Base-by-base conservation (phyloP, 345 rosid species). In the Physaria fendleri region DNA sequence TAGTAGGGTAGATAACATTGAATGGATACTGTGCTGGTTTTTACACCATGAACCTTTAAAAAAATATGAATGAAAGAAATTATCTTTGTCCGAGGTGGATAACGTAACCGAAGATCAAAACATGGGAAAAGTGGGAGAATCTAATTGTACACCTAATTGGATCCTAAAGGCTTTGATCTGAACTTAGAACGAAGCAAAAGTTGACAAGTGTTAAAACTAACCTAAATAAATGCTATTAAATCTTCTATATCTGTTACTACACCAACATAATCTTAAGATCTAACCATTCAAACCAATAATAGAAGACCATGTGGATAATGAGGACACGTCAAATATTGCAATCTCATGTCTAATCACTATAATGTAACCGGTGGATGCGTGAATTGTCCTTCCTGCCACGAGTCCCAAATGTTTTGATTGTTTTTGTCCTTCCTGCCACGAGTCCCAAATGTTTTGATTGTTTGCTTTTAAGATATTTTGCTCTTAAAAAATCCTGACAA, bases 191-290 rank as follows among this genome's bases (percentile, higher is more conserved):
- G 41, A 35, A 65, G 12, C 10, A 37, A 12, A 5, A 29, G 28
- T 32, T 0, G 52, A 66, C 71, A 66, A 43, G 65, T 66, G 65
- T 57, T 56, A 39, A 12, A 41, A n/a, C 48, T 56, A 39, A 16
- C 0, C 2, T 29, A 18, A 38, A n/a, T n/a, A n/a, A n/a, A n/a
- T 15, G 65, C 43, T 25, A 23, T 39, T 27, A 40, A 51, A 58
- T 66, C 53, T 66, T 41, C 52, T 54, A 32, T n/a, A n/a, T n/a
- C 4, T 49, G 64, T 23, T 16, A 37, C 22, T 56, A 21, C 44
- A 57, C 44, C 71, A 38, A 56, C 58, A 58, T 47, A 66, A 66
- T 66, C 71, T 66, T 50, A 47, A 56, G 43, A 66, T 47, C 17
- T 57, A 57, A 32, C 28, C 10, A 12, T 43, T 28, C 8, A 1